Evolutionary conservation across 768 basidiomycete genomes (phyloP).

Genomic region (Auriscalpium vulgare): DNA sequence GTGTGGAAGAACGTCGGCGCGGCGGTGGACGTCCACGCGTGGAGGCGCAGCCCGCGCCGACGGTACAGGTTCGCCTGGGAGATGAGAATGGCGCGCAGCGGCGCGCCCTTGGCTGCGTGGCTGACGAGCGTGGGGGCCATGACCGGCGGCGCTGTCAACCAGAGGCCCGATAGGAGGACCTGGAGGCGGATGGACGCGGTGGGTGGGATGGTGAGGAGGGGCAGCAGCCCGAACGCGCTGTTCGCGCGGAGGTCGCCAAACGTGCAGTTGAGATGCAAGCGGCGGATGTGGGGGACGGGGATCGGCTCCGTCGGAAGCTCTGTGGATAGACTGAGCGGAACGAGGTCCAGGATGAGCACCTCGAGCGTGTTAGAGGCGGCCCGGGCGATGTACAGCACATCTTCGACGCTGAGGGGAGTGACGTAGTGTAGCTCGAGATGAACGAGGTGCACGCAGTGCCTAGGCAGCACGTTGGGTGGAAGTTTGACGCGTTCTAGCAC

Average conservation of each 20-base stretch:
- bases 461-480: conserved; percentile 1
- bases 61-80: background rate
- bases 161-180: background rate
- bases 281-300: background rate
- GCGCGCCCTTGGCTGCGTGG: background rate
- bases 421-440: conserved; percentile 12
- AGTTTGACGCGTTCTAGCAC: conserved; percentile 10
- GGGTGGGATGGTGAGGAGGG: background rate
- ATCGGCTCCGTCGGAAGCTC: background rate
- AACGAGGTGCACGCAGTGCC: conserved; percentile 8
- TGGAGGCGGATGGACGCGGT: background rate
- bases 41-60: background rate
- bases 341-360: conserved; percentile 6
- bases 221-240: background rate
- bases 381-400: conserved; percentile 4
- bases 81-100: background rate
- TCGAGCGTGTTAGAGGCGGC: conserved; percentile 7
- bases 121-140: background rate
- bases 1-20: background rate
- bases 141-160: background rate
- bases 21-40: background rate
- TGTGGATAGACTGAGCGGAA: conserved; percentile 7
- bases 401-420: conserved; percentile 4
- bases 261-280: background rate
- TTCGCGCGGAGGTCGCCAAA: background rate